Base-by-base conservation (phyloP, 768 basidiomycete genomes). In the Rickenella mellea region DNA sequence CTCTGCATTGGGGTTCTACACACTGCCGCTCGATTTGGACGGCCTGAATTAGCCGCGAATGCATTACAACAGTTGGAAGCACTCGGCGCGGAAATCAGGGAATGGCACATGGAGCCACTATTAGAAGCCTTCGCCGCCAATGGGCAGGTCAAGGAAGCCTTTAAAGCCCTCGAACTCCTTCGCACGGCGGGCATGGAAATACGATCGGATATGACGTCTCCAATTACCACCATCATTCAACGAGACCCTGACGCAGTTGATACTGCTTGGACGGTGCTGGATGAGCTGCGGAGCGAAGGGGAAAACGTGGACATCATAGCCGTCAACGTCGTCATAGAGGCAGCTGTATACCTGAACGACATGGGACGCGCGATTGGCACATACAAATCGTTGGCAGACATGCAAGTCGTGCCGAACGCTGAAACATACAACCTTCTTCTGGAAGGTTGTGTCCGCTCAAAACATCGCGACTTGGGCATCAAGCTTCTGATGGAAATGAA, bases 71-170 rank as follows among this genome's bases (percentile, higher is more conserved):
- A 71, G 6, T 63, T 93, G 28, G 68, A 73, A 33, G 40, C 47
- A 8, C 59, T 73, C 6, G 68, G 70, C 12, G 59, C 75, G 11
- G 55, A 65, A 35, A 68, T 73, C 61, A 55, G 68, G 52, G 89
- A 91, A 55, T 62, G 83, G 52, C 90, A 93, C 55, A 77, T 87
- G 50, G 76, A 83, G 1, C 77, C 87, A 2, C 60, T 91, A 17
- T 64, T 92, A 24, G 83, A 90, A 54, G 78, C 87, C 0, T 78
- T 83, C 51, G 76, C 74, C 57, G 70, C 64, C 11, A 69, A 67
- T 21, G 65, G 66, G 1, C 66, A 75, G 31, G 51, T 87, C 31
- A 69, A 74, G 39, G 76, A 84, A 26, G 87, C 84, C 0, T 59
- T 92, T 39, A 55, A 64, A 26, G 66, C 73, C 12, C 61, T 91